Conservation (phyloP, 208 protist species). For the Leishmania tropica region DNA sequence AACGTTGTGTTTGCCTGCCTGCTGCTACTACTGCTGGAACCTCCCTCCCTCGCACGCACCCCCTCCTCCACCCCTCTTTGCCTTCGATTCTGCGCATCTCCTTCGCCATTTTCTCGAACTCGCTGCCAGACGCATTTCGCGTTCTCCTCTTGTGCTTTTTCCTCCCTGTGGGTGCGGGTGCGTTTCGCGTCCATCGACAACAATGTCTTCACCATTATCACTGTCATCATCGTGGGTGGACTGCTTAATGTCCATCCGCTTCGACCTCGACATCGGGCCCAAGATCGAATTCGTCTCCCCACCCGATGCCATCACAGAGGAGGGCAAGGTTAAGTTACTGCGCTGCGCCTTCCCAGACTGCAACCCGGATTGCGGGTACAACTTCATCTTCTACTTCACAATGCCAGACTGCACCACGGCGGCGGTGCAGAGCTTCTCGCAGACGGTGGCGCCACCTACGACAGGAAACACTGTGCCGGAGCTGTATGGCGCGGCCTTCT, state of each 20-base stretch:
- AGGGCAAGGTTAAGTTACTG: slow-evolving; percentile 50
- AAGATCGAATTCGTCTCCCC: slow-evolving; percentile 72
- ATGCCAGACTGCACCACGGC: slow-evolving; percentile 61
- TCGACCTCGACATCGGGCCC: slow-evolving; percentile 86
- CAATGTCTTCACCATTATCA: background rate
- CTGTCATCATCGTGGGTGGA: slow-evolving; percentile 63
- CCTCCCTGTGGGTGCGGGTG: background rate
- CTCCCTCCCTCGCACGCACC: background rate
- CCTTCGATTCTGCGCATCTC: background rate
- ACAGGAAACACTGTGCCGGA: slow-evolving; percentile 36
- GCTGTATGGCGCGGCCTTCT: slow-evolving; percentile 82
- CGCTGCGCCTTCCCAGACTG: slow-evolving; percentile 83
- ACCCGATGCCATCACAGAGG: slow-evolving; percentile 53
- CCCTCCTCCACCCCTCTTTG: background rate
- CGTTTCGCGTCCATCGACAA: background rate
- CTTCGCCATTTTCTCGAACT: background rate
- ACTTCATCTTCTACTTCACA: slow-evolving; percentile 88
- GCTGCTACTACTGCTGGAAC: background rate
- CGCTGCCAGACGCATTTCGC: background rate
- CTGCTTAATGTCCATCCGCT: slow-evolving; percentile 86
- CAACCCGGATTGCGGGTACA: slow-evolving; percentile 81
- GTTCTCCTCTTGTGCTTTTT: slow-evolving; percentile 17
- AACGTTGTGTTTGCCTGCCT: background rate
- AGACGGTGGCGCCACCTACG: slow-evolving; percentile 31
- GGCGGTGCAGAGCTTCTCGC: slow-evolving; percentile 24